phyloP scores from a whole-genome alignment of 1,139 yeast species.

The Arxiozyma slooffiae region DNA sequence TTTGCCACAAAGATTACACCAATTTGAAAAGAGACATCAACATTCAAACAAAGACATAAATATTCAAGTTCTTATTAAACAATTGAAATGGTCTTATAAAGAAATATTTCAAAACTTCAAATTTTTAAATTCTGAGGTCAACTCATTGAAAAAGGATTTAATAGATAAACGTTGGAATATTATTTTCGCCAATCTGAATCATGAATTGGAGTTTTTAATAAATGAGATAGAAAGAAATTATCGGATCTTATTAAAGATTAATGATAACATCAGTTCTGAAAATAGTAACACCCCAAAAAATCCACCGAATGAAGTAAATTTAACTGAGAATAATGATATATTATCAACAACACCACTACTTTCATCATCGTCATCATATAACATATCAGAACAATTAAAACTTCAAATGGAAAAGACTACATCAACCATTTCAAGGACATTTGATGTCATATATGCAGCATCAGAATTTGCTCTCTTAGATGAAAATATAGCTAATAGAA shows the following conservation, averaged over 20 bases:
- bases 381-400: slow-evolving; percentile 13
- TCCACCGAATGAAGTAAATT: neutral
- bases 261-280: neutral
- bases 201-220: slow-evolving; percentile 32
- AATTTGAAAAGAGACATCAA: slow-evolving; percentile 18
- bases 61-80: slow-evolving; percentile 11
- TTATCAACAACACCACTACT: neutral
- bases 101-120: slow-evolving; percentile 36
- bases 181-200: slow-evolving; percentile 38
- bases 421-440: slow-evolving; percentile 30
- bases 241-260: slow-evolving; percentile 4
- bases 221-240: slow-evolving; percentile 26
- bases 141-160: slow-evolving; percentile 36
- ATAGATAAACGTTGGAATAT: slow-evolving; percentile 51
- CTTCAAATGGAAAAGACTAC: slow-evolving; percentile 24
- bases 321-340: too few relatives aligned
- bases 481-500: slow-evolving; percentile 25
- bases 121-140: slow-evolving; percentile 35
- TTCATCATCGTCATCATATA: neutral
- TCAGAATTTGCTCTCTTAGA: slow-evolving; percentile 33
- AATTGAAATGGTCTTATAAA: slow-evolving; percentile 36
- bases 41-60: slow-evolving; percentile 9
- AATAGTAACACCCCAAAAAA: neutral
- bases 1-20: slow-evolving; percentile 45
- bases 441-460: slow-evolving; percentile 34